Evolutionary conservation across 768 basidiomycete genomes (phyloP).

Genomic region (Dentipellis sp.): DNA sequence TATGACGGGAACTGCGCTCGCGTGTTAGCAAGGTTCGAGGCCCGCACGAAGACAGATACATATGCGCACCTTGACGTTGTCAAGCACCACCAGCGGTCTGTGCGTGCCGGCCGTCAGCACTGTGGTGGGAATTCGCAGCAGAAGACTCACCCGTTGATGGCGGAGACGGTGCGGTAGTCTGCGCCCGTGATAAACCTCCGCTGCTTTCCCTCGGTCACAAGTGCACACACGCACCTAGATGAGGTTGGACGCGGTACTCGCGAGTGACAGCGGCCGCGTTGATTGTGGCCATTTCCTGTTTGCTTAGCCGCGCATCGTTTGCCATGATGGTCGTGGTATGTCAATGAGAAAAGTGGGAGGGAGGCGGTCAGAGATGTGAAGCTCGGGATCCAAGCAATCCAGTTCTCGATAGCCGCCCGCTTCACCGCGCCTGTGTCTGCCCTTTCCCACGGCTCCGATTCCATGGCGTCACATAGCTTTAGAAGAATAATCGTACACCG

Average conservation of each 20-base stretch:
- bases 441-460: not conserved
- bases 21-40: slow-evolving; percentile 2
- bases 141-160: slow-evolving; percentile 81
- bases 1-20: slow-evolving; percentile 80
- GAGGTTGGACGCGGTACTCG: slow-evolving; percentile 83
- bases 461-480: no score
- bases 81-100: slow-evolving; percentile 91
- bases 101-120: not conserved
- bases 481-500: no score
- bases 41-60: not conserved
- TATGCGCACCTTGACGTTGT: slow-evolving; percentile 84
- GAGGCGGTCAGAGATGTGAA: no score
- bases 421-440: no score
- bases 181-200: slow-evolving; percentile 9
- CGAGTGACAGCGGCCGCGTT: slow-evolving; percentile 85
- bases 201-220: not conserved
- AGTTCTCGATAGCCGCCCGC: no score
- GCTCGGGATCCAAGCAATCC: no score
- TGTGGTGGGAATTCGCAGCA: not conserved
- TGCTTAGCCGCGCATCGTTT: slow-evolving; percentile 52
- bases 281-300: slow-evolving; percentile 67
- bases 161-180: slow-evolving; percentile 99
- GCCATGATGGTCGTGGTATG: slow-evolving; percentile 24
- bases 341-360: not conserved
- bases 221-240: slow-evolving; percentile 48